phyloP scores from a whole-genome alignment of 2,329 filamentous ascomycete genomes.

The Stromatinia cepivora region DNA sequence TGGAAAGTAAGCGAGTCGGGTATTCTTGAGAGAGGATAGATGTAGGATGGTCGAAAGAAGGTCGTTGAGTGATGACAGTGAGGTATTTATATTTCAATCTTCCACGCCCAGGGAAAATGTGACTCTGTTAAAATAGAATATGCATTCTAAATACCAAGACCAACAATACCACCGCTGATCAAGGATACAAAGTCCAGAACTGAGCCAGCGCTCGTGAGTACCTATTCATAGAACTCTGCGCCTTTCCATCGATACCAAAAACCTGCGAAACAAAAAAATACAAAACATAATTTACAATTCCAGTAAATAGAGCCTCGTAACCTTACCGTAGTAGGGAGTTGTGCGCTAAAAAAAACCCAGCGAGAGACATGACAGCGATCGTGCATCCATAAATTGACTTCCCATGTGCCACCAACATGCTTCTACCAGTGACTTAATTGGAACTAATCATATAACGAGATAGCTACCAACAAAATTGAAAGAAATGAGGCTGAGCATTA shows the following conservation, averaged over 20 bases:
- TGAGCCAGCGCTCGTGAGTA: neutral
- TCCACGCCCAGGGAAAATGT: neutral
- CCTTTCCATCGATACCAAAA: neutral
- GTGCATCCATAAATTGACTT: neutral
- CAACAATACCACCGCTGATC: neutral
- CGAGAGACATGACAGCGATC: neutral
- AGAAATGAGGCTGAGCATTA: neutral
- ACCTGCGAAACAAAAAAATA: too few species aligned
- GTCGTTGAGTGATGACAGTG: too few species aligned
- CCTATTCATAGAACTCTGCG: neutral
- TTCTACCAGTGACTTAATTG: neutral
- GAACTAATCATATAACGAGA: neutral
- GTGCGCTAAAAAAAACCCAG: neutral
- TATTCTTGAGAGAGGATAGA: neutral
- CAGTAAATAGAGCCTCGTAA: neutral
- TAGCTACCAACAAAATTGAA: too few species aligned
- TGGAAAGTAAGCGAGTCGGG: rapidly evolving
- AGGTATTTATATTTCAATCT: neutral
- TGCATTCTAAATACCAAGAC: too few species aligned
- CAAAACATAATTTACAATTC: too few species aligned
- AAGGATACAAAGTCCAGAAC: neutral
- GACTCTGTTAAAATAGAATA: rapidly evolving
- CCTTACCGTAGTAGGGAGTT: neutral
- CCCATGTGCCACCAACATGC: neutral
- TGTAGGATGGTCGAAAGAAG: neutral